These are phyloP conservation scores for Potentilla sterilis DNA, from an alignment of 306 rosid genomes.

Conservation along the genomic window DNA sequence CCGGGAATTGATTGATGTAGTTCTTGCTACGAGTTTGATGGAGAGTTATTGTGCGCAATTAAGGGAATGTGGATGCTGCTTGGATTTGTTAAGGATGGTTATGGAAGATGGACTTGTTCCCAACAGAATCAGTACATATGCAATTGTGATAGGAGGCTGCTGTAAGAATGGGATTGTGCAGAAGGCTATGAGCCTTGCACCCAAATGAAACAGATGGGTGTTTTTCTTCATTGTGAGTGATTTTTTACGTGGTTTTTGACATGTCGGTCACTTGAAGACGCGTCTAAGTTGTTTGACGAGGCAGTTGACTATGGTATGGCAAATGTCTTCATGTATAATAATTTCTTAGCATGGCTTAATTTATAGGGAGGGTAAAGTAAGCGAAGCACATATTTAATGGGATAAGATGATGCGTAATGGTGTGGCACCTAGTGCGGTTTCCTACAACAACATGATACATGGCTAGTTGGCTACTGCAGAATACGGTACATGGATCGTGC, in stretches of 20 bases:
- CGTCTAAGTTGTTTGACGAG: constrained; percentile 52
- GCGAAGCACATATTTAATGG: constrained; percentile 56
- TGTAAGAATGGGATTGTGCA: constrained; percentile 55
- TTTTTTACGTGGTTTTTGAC: constrained; percentile 48
- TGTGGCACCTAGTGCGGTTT: constrained; percentile 46
- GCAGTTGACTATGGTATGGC: constrained; percentile 56
- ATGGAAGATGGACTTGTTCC: constrained; percentile 47
- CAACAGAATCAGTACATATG: constrained; percentile 40
- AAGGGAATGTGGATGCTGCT: constrained; percentile 54
- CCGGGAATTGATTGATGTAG: constrained; percentile 44
- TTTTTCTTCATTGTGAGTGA: constrained; percentile 39
- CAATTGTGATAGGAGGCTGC: constrained; percentile 52
- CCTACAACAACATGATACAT: constrained; percentile 65
- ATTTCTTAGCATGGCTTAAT: constrained; percentile 52
- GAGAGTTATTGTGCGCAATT: constrained; percentile 55
- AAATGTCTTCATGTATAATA: constrained; percentile 46
- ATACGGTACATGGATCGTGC: constrained; percentile 53
- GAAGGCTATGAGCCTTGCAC: constrained; percentile 60
- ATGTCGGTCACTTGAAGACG: constrained; percentile 42
- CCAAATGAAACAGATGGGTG: constrained; percentile 52
- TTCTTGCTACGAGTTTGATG: constrained; percentile 56
- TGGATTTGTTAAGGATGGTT: constrained; percentile 46
- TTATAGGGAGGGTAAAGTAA: constrained; percentile 45
- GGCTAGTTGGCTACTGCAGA: constrained; percentile 65
- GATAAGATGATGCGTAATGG: constrained; percentile 53